Base-by-base conservation (phyloP, 1,284 basidiomycete genomes). In the Mycosarcoma maydis region DNA sequence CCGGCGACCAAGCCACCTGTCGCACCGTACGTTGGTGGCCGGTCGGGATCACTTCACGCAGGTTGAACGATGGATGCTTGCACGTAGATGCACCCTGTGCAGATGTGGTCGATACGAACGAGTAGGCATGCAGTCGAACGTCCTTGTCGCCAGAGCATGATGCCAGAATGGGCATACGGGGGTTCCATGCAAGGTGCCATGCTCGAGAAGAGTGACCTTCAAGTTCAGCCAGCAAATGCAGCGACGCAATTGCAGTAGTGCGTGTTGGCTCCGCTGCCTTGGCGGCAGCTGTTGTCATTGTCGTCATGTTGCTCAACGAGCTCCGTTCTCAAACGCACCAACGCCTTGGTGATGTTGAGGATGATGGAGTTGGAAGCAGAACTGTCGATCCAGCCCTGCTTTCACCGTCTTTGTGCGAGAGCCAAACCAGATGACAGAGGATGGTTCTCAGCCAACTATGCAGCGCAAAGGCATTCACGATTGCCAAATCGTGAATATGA, bases 141-240 rank as follows among this genome's bases (percentile, higher is more conserved):
- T 92, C 89, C 83, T 93, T 95, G 83, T 98, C 95, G 8, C 91
- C 89, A 3, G 94, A 97, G 82, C 94, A 98, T 6, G 93, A 92
- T 0, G 95, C 94, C 14, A 98, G 85, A 14, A 95, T 81, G 0
- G 91, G 87, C 61, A 90, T 87, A 6, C 86, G 84, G 0, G 94
- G 92, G 80, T 97, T 98, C 92, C 94, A 98, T 7, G 92, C 89
- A 26, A 93, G 85, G 59, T 89, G 85, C 95, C 95, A 98, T 17
- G 76, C 79, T 7, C 67, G 17, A 88, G 64, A 72, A 24, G 61
- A 47, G 42, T 75, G 76, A 16, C 66, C 70, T 42, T 42, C 55
- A 10, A 73, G 61, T 4, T 66, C 51, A 10, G 69, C 34, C 19
- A 72, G 26, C n/a, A 71, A 54, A 27, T 71, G 62, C 23, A 71